phyloP scores from a whole-genome alignment of 345 rosid genomes.

The Euclidium syriacum region DNA sequence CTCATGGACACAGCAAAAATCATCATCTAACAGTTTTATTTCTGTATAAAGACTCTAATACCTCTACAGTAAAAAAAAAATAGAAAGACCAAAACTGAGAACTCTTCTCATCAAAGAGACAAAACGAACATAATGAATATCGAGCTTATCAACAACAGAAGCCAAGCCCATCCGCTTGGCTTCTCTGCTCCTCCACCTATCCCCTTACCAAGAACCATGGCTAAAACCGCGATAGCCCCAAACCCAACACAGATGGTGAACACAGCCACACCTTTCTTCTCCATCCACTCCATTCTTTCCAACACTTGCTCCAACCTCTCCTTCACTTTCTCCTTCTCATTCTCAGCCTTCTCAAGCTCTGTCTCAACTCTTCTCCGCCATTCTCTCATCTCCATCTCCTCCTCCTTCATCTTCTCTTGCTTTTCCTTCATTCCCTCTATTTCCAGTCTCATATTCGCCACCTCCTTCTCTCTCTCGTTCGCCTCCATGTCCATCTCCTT shows the following conservation, averaged over 20 bases:
- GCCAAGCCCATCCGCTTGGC: conserved; percentile 20
- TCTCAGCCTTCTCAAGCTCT: conserved; percentile 42
- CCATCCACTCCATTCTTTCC: conserved; percentile 54
- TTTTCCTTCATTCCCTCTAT: conserved; percentile 37
- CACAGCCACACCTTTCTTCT: conserved; percentile 64
- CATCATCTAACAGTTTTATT: background rate
- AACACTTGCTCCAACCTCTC: conserved; percentile 40
- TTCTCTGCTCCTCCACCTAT: conserved; percentile 14
- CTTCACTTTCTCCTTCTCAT: conserved; percentile 22
- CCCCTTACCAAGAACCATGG: conserved; percentile 16
- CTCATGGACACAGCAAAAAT: background rate
- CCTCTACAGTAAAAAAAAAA: conserved; percentile 20
- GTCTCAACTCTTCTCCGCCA: conserved; percentile 50
- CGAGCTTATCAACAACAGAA: conserved; percentile 31
- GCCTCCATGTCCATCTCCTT: conserved; percentile 61
- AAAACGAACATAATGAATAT: conserved; percentile 25
- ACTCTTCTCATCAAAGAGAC: conserved; percentile 29
- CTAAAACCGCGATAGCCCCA: conserved; percentile 42
- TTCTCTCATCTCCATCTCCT: conserved; percentile 49
- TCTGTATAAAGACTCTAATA: conserved; percentile 8
- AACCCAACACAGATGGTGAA: conserved; percentile 55
- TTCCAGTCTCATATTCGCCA: conserved; percentile 48
- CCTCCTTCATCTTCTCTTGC: conserved; percentile 51
- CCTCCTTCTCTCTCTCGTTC: conserved; percentile 41
- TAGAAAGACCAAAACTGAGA: conserved; percentile 18